These are phyloP conservation scores for Pythium chondricola DNA, from an alignment of 352 stramenopile species.

Conservation along the genomic window DNA sequence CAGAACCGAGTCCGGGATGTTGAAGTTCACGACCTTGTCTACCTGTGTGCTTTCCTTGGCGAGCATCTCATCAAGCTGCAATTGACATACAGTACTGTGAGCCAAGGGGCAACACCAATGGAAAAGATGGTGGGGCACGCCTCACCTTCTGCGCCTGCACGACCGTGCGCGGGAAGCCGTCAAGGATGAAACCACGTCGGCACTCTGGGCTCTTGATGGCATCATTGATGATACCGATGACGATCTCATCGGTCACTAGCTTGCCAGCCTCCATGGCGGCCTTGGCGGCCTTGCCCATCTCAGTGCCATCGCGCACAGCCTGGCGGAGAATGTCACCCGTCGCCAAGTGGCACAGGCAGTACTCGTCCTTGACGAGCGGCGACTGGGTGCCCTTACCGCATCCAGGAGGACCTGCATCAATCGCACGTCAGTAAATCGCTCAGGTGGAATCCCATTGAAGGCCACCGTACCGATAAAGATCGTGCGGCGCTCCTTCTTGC, in stretches of 20 bases:
- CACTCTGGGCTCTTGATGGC: constrained; percentile 96
- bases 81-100: neutral
- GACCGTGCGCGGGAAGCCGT: constrained; percentile 98
- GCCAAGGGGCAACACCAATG: neutral
- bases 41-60: constrained; percentile 80
- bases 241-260: constrained; percentile 97
- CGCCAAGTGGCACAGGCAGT: constrained; percentile 97
- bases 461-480: constrained; percentile 89
- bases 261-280: constrained; percentile 96
- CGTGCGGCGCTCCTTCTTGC: constrained; percentile 92
- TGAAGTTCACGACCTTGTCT: constrained; percentile 93
- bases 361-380: constrained; percentile 96
- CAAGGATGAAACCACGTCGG: constrained; percentile 98
- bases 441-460: neutral
- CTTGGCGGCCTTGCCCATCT: constrained; percentile 97
- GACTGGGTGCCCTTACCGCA: constrained; percentile 99
- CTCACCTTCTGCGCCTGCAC: constrained; percentile 93
- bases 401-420: constrained; percentile 76
- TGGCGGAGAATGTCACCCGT: constrained; percentile 99
- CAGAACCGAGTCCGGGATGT: constrained; percentile 94
- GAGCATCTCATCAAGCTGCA: constrained; percentile 95
- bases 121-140: neutral
- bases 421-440: constrained; percentile 8
- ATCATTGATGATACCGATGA: constrained; percentile 99
- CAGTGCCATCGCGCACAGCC: constrained; percentile 93